Percentiles rank a stretch among this genome's conserved stretches.
phyloP scores from a whole-genome alignment of 257 asterid genomes.

The Solanum sitiens region DNA sequence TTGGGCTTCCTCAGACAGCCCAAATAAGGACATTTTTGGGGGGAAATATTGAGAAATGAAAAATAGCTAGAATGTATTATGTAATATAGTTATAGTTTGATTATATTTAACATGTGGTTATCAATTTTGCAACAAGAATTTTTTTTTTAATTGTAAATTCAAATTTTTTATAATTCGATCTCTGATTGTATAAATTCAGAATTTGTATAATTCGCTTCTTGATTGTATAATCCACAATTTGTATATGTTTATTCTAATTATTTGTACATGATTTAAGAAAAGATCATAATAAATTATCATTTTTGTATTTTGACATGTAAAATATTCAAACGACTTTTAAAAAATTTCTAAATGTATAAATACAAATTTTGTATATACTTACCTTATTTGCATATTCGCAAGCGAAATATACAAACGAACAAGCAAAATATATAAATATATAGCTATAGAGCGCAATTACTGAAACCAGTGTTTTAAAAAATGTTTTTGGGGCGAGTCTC shows the following conservation, averaged over 20 bases:
- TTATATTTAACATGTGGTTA: too few relatives aligned
- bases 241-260: background rate
- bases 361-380: background rate
- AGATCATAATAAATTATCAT: too few relatives aligned
- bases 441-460: background rate
- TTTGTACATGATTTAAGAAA: background rate
- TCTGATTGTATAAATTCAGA: too few relatives aligned
- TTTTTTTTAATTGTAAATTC: background rate
- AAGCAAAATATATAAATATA: too few relatives aligned
- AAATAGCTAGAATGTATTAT: too few relatives aligned
- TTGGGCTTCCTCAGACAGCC: background rate
- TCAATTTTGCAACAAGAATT: too few relatives aligned
- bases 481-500: too few relatives aligned
- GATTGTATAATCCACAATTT: background rate
- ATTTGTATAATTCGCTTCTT: too few relatives aligned
- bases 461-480: too few relatives aligned
- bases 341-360: background rate
- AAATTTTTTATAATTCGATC: too few relatives aligned
- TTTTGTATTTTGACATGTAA: background rate
- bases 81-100: background rate
- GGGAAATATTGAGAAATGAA: background rate
- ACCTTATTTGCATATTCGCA: background rate
- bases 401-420: background rate
- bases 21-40: background rate
- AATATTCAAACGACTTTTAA: too few relatives aligned